Conservation (phyloP, 108 stramenopile genomes). For the Conticribra guillardii region DNA sequence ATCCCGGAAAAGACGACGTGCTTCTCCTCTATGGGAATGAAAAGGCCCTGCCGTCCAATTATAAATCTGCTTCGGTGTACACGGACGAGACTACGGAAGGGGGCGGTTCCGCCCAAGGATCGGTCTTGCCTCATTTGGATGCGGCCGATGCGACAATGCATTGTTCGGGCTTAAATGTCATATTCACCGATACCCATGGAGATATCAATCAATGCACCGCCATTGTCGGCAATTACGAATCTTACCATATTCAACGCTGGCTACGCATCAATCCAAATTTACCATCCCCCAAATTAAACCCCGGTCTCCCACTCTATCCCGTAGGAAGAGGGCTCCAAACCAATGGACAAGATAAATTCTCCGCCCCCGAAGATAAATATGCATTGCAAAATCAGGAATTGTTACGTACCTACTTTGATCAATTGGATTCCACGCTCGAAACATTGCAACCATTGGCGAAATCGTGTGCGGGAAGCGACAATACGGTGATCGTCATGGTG, state of each 20-base stretch:
- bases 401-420: conserved; percentile 56
- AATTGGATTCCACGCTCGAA: conserved; percentile 50
- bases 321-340: conserved; percentile 60
- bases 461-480: conserved; percentile 51
- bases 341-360: conserved; percentile 61
- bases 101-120: background rate
- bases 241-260: conserved; percentile 77
- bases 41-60: conserved; percentile 44
- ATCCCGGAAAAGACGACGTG: conserved; percentile 63
- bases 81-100: background rate
- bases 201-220: conserved; percentile 63
- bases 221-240: conserved; percentile 78
- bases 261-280: conserved; percentile 47
- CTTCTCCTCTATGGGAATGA: conserved; percentile 61
- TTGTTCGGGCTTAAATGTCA: conserved; percentile 72
- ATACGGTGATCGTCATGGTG: conserved; percentile 60
- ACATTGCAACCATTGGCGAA: conserved; percentile 61
- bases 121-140: conserved; percentile 18
- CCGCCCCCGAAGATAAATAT: conserved; percentile 46
- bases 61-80: conserved; percentile 13
- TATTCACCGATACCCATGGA: conserved; percentile 54
- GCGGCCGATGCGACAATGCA: conserved; percentile 68
- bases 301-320: conserved; percentile 38
- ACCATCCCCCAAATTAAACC: conserved; percentile 17
- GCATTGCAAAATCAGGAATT: conserved; percentile 51